These are phyloP conservation scores for Rhododendron vialii DNA, from an alignment of 148 eudicot species.

Conservation along the genomic window DNA sequence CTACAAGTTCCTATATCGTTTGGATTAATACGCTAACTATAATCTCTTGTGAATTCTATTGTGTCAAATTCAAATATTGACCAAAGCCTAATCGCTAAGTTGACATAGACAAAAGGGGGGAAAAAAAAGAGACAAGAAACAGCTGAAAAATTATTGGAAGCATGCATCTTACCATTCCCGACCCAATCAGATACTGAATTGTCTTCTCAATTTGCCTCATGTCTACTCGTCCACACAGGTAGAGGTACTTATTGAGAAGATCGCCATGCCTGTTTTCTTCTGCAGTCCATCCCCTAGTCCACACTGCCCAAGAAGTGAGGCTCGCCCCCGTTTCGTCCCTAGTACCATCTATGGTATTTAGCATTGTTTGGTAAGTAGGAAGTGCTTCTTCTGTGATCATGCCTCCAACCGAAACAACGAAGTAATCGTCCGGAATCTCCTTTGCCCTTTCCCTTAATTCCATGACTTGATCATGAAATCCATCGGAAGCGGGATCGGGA, in stretches of 20 bases:
- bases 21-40: too few relatives aligned
- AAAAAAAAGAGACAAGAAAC: too few relatives aligned
- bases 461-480: conserved; percentile 18
- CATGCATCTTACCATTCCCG: conserved; percentile 22
- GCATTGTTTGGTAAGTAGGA: conserved; percentile 27
- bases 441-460: conserved; percentile 26
- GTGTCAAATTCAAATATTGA: too few relatives aligned
- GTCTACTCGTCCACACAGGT: conserved; percentile 25
- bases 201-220: conserved; percentile 32
- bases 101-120: too few relatives aligned
- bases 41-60: too few relatives aligned
- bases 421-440: conserved; percentile 24
- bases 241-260: conserved; percentile 24
- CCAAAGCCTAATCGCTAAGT: too few relatives aligned
- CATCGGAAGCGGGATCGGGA: conserved; percentile 22
- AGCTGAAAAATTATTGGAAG: background rate
- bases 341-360: conserved; percentile 22
- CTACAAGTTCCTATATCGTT: too few relatives aligned
- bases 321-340: conserved; percentile 25
- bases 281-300: conserved; percentile 31
- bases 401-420: conserved; percentile 21
- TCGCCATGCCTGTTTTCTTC: conserved; percentile 29
- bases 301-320: conserved; percentile 19
- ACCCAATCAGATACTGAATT: conserved; percentile 26
- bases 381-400: conserved; percentile 8